Base-by-base conservation (phyloP, 179 eudicot species). In the Corrigiola litoralis region DNA sequence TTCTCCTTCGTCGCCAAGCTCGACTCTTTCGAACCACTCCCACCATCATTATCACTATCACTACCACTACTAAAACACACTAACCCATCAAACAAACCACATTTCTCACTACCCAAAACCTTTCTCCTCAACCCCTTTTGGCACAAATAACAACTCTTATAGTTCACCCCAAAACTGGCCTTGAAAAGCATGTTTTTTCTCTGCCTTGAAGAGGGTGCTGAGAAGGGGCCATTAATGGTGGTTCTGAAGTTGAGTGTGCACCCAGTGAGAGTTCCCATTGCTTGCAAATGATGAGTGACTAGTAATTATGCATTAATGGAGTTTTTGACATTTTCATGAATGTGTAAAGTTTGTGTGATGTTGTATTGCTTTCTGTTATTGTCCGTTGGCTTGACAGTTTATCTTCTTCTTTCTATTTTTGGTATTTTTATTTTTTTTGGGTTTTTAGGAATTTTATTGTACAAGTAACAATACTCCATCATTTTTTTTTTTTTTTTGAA, bases 1-100 rank as follows among this genome's bases (percentile, higher is more conserved):
- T 89, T 74, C 33, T 70, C 79, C 33, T 75, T 75, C 13, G 95
- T 92, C 2, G 87, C 91, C 85, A 87, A 78, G 70, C 72, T 87
- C 21, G 88, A 83, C 27, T 83, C 89, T 7, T 63, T 82, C 18
- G 58, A 25, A 16, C 24, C 25, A 16, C 34, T 6, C 14, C 31
- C 48, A 41, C 58, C 73, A 38, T 63, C 81, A 20, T 46, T 68
- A 21, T 63, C 70, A 58, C 61, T 51, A 14, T 61, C 72, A 38
- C 67, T 66, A 59, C 70, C 63, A 58, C 67, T 59, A 70, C 77
- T 81, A 32, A 66, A 79, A 47, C 91, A 82, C 68, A 69, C 56
- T 46, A 85, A 70, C 64, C 81, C 72, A 55, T 46, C 58, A 51
- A 52, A 62, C 40, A 75, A 66, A 44, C 75, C 69, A 65, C 36